phyloP scores from a whole-genome alignment of 2,329 filamentous ascomycete genomes.

The Graphilbum sp. region DNA sequence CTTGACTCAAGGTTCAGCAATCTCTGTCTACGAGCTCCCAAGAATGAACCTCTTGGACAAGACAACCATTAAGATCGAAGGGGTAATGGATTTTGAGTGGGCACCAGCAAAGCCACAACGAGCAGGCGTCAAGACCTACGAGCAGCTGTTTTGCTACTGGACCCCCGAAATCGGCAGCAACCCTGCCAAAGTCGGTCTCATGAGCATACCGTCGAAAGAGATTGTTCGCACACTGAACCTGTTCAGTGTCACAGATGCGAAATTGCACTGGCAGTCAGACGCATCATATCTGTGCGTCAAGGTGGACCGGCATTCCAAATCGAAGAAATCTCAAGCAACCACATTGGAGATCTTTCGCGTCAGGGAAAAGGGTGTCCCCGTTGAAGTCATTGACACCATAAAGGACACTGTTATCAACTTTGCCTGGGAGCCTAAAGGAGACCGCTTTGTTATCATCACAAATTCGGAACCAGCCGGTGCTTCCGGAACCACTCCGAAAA shows the following conservation, averaged over 20 bases:
- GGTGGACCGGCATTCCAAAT: constrained; percentile 97
- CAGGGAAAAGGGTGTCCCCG: constrained; percentile 91
- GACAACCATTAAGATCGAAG: constrained; percentile 88
- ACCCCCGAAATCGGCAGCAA: constrained; percentile 96
- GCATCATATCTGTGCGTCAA: constrained; percentile 92
- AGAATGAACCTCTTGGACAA: constrained; percentile 82
- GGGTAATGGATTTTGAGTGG: constrained; percentile 97
- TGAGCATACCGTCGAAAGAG: constrained; percentile 92
- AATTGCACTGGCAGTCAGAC: constrained; percentile 97
- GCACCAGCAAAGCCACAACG: constrained; percentile 68
- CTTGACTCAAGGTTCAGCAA: constrained; percentile 72
- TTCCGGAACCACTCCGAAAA: constrained; percentile 81
- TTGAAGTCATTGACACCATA: constrained; percentile 93
- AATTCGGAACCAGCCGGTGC: constrained; percentile 67
- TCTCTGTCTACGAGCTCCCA: constrained; percentile 91
- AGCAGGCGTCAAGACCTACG: constrained; percentile 77
- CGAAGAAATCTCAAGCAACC: constrained; percentile 93
- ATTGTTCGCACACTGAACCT: constrained; percentile 88
- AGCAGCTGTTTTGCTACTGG: constrained; percentile 97
- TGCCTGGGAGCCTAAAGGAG: constrained; percentile 96
- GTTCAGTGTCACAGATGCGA: constrained; percentile 94
- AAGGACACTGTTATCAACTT: constrained; percentile 99
- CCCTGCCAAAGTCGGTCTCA: constrained; percentile 89
- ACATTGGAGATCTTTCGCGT: constrained; percentile 98
- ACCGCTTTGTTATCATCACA: constrained; percentile 93